Evolutionary conservation across 75 land plant species (phyloP).

Genomic region (Isoetes taiwanensis): DNA sequence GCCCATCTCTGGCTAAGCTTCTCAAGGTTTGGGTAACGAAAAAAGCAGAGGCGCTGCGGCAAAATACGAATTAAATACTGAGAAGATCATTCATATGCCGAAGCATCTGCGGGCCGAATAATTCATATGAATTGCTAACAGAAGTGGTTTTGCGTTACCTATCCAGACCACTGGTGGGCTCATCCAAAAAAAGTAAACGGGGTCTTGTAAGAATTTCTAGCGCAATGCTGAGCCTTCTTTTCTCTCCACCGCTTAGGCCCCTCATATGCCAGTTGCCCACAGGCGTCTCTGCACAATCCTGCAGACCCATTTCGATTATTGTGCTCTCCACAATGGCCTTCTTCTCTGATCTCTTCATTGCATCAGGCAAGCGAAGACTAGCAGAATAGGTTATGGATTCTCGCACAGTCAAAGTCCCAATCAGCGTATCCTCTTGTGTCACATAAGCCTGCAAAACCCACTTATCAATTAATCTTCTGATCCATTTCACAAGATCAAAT

Average conservation of each 20-base stretch:
- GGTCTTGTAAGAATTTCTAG: not conserved
- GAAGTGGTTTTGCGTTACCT: too few species aligned
- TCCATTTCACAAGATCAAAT: too few species aligned
- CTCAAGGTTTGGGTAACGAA: slow-evolving; percentile 67
- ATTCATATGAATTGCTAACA: too few species aligned
- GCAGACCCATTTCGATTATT: slow-evolving; percentile 1
- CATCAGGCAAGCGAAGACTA: slow-evolving; percentile 55
- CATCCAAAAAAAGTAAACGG: not conserved
- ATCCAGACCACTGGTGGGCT: slow-evolving; percentile 1
- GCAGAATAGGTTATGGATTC: slow-evolving; percentile 81
- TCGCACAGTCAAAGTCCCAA: slow-evolving; percentile 78
- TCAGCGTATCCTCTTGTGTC: slow-evolving; percentile 81
- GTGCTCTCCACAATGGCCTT: slow-evolving; percentile 62
- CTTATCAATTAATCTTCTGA: too few species aligned
- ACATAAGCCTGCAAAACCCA: slow-evolving; percentile 87
- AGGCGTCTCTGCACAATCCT: slow-evolving; percentile 5
- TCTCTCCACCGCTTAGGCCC: slow-evolving; percentile 1
- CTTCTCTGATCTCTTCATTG: slow-evolving; percentile 64
- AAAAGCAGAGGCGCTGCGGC: slow-evolving; percentile 66
- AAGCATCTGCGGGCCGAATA: too few species aligned
- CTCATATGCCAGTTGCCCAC: slow-evolving; percentile 4
- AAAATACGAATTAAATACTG: too few species aligned
- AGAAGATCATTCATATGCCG: too few species aligned
- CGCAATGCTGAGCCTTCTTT: not conserved
- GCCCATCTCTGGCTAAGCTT: slow-evolving; percentile 48